These are phyloP conservation scores for Claviceps sorghi DNA, from an alignment of 2,329 filamentous ascomycete species.

Conservation along the genomic window DNA sequence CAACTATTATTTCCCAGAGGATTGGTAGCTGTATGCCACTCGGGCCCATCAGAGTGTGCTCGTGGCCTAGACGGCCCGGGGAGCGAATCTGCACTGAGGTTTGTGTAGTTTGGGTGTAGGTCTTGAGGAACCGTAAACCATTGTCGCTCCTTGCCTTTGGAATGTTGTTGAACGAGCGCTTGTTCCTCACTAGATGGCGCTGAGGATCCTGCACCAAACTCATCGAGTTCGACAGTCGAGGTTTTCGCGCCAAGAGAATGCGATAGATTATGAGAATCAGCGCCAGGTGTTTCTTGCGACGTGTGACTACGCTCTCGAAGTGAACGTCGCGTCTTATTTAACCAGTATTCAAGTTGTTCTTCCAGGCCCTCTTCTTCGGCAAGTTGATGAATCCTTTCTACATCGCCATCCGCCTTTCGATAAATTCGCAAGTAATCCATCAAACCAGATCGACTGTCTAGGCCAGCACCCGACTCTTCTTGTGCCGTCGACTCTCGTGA, in stretches of 20 bases:
- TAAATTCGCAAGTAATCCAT: slow-evolving; percentile 37
- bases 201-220: not conserved
- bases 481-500: not conserved
- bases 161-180: not conserved
- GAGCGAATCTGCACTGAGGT: slow-evolving; percentile 4
- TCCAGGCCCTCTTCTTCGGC: slow-evolving; percentile 46
- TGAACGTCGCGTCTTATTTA: slow-evolving; percentile 33
- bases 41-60: slow-evolving; percentile 43
- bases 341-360: slow-evolving; percentile 44
- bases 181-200: not conserved
- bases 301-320: slow-evolving; percentile 11
- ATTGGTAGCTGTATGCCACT: slow-evolving; percentile 27
- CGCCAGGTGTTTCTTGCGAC: not conserved
- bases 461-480: not conserved
- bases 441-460: slow-evolving; percentile 13
- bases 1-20: slow-evolving; percentile 46
- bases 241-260: not conserved
- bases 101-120: slow-evolving; percentile 4
- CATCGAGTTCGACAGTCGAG: not conserved
- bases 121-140: slow-evolving; percentile 5
- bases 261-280: not conserved
- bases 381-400: slow-evolving; percentile 42
- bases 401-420: slow-evolving; percentile 44
- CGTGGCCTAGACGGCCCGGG: slow-evolving; percentile 27
- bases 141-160: slow-evolving; percentile 16